These are phyloP conservation scores for Rubia tinctorum DNA, from an alignment of 305 asterid genomes.

Conservation along the genomic window DNA sequence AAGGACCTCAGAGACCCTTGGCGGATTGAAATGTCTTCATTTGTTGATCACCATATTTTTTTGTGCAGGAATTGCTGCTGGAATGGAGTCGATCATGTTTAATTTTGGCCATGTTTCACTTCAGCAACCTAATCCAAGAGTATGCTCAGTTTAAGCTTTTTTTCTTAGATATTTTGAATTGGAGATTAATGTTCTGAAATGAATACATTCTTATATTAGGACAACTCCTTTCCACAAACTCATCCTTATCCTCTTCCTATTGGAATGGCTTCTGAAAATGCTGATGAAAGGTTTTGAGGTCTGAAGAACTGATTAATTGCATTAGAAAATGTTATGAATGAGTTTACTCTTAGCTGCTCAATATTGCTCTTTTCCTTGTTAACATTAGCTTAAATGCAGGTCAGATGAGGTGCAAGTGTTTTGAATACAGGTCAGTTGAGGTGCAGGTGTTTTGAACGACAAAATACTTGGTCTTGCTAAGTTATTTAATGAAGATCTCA, in stretches of 20 bases:
- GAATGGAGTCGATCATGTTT: constrained; percentile 78
- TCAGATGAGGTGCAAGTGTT: constrained; percentile 77
- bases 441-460: constrained; percentile 69
- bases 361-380: constrained; percentile 5
- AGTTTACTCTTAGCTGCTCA: neutral
- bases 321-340: constrained; percentile 20
- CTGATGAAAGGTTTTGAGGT: constrained; percentile 73
- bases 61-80: constrained; percentile 80
- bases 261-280: constrained; percentile 96
- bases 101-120: constrained; percentile 35
- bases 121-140: constrained; percentile 49
- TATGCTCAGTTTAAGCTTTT: constrained; percentile 24
- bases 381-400: constrained; percentile 34
- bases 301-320: too few relatives aligned
- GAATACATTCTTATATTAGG: constrained; percentile 32
- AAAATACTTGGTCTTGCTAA: constrained; percentile 77
- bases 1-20: too few relatives aligned
- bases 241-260: constrained; percentile 89
- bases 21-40: neutral
- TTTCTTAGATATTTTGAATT: neutral
- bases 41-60: constrained; percentile 2
- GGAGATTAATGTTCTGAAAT: constrained; percentile 11
- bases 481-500: constrained; percentile 89
- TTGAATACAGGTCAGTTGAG: constrained; percentile 84
- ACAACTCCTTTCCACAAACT: constrained; percentile 54